A percentile compares a stretch with the other conserved stretches of the same genome.
Conservation (phyloP, 495 filamentous ascomycete species). For the Aspergillus biplanus region DNA sequence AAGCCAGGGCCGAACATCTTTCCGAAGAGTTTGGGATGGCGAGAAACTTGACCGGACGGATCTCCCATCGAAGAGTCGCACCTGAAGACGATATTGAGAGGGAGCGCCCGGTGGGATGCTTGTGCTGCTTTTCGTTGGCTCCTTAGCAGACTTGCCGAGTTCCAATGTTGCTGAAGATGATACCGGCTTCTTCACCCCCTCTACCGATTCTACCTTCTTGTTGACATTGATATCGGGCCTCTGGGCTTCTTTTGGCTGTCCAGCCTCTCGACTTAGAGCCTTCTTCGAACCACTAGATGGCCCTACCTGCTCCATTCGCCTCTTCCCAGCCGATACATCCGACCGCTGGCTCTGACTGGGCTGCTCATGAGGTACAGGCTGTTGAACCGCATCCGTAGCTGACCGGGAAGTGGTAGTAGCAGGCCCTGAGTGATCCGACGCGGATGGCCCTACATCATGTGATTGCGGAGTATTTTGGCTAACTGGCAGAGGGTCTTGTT, state of each 20-base stretch:
- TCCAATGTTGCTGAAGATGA: slow-evolving; percentile 1
- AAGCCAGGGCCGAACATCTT: slow-evolving; percentile 77
- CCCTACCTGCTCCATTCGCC: slow-evolving; percentile 11
- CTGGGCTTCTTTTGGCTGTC: slow-evolving; percentile 12
- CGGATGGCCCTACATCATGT: slow-evolving; percentile 3
- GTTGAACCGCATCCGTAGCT: slow-evolving; percentile 10
- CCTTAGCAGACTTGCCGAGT: background rate
- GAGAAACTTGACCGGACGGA: slow-evolving; percentile 75
- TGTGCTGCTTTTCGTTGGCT: slow-evolving; percentile 21
- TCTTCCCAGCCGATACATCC: background rate
- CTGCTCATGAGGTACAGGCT: background rate
- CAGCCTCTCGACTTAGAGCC: slow-evolving; percentile 12
- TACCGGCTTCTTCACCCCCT: slow-evolving; percentile 2
- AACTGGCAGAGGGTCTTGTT: background rate
- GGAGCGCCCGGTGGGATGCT: slow-evolving; percentile 31
- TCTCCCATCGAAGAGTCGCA: slow-evolving; percentile 83
- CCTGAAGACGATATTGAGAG: slow-evolving; percentile 65
- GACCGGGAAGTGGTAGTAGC: slow-evolving; percentile 22
- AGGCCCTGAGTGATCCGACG: slow-evolving; percentile 3
- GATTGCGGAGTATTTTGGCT: background rate
- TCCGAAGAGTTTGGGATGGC: slow-evolving; percentile 62
- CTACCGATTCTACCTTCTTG: slow-evolving; percentile 22
- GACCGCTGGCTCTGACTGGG: background rate
- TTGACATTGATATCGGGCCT: slow-evolving; percentile 17
- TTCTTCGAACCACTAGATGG: background rate